Conservation (phyloP, 148 eudicot genomes). For the Persicaria tinctoria region DNA sequence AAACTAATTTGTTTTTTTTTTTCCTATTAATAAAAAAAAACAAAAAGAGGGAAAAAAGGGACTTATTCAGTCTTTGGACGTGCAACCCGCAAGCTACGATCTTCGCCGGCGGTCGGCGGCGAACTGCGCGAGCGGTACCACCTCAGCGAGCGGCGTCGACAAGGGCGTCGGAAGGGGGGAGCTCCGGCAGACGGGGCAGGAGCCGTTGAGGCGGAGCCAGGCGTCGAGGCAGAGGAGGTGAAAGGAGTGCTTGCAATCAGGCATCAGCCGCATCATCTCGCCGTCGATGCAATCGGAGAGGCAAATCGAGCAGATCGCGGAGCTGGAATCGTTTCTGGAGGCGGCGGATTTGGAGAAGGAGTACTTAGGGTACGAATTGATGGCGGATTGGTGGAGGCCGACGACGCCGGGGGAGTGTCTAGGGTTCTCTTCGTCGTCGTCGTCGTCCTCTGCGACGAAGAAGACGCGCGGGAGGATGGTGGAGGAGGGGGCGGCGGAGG, state of each 20-base stretch:
- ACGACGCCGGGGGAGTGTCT: slow-evolving; percentile 33
- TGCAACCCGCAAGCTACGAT: slow-evolving; percentile 14
- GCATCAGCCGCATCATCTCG: slow-evolving; percentile 82
- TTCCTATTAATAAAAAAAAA: background rate
- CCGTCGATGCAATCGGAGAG: slow-evolving; percentile 67
- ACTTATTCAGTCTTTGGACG: background rate
- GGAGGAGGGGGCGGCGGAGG: slow-evolving; percentile 13
- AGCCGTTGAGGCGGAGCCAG: slow-evolving; percentile 74
- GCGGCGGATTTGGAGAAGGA: slow-evolving; percentile 23
- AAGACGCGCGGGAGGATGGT: slow-evolving; percentile 63
- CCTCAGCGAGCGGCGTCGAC: slow-evolving; percentile 82
- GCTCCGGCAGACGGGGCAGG: slow-evolving; percentile 88
- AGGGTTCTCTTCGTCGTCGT: slow-evolving; percentile 17
- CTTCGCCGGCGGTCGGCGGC: slow-evolving; percentile 58
- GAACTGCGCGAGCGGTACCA: slow-evolving; percentile 76
- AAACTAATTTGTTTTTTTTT: background rate
- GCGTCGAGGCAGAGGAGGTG: slow-evolving; percentile 75
- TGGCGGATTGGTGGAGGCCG: slow-evolving; percentile 58
- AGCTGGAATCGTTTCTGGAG: slow-evolving; percentile 8
- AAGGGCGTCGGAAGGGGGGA: slow-evolving; percentile 94
- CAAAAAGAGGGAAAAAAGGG: background rate
- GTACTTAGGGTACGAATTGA: slow-evolving; percentile 78
- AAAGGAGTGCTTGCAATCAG: slow-evolving; percentile 75
- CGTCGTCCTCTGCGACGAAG: slow-evolving; percentile 70
- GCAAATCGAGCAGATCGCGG: slow-evolving; percentile 65